phyloP scores from a whole-genome alignment of 805 yeast species.

The Kuraishia hungarica region DNA sequence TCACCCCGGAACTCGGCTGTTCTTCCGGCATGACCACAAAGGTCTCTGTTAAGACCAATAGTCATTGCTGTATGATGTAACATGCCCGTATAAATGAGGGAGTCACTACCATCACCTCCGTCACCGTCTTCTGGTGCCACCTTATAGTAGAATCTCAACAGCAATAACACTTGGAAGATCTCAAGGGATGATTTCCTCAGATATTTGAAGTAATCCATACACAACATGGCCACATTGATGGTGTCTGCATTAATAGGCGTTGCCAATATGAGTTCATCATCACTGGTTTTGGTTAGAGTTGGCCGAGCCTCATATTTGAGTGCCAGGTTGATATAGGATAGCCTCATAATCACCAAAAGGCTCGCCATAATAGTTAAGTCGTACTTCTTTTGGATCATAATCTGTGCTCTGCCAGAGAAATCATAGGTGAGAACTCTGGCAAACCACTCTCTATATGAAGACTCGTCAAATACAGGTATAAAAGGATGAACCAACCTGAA shows the following conservation, averaged over 20 bases:
- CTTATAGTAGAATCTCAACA: slow-evolving; percentile 29
- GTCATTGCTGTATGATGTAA: slow-evolving; percentile 30
- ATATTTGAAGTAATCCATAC: slow-evolving; percentile 30
- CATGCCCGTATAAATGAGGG: slow-evolving; percentile 27
- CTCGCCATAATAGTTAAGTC: slow-evolving; percentile 16
- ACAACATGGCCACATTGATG: slow-evolving; percentile 27
- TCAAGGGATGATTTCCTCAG: slow-evolving; percentile 30
- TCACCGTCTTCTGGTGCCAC: slow-evolving; percentile 44
- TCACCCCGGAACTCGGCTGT: slow-evolving; percentile 4
- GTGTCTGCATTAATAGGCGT: slow-evolving; percentile 32
- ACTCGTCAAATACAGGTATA: slow-evolving; percentile 38
- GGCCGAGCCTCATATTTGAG: slow-evolving; percentile 7
- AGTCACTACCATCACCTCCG: slow-evolving; percentile 33
- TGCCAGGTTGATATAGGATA: slow-evolving; percentile 16
- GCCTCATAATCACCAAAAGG: slow-evolving; percentile 17
- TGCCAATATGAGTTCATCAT: slow-evolving; percentile 18
- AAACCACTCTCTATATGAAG: slow-evolving; percentile 22
- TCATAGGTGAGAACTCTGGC: slow-evolving; percentile 20
- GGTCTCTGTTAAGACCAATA: slow-evolving; percentile 38
- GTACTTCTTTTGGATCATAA: slow-evolving; percentile 9
- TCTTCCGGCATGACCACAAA: slow-evolving; percentile 7
- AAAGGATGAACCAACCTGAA: slow-evolving; percentile 33
- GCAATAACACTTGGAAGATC: slow-evolving; percentile 32
- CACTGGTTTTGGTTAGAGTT: slow-evolving; percentile 11
- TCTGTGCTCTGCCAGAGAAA: slow-evolving; percentile 1